These are phyloP conservation scores for Volutella citrinella DNA, from an alignment of 2,329 filamentous ascomycete genomes.

Conservation along the genomic window DNA sequence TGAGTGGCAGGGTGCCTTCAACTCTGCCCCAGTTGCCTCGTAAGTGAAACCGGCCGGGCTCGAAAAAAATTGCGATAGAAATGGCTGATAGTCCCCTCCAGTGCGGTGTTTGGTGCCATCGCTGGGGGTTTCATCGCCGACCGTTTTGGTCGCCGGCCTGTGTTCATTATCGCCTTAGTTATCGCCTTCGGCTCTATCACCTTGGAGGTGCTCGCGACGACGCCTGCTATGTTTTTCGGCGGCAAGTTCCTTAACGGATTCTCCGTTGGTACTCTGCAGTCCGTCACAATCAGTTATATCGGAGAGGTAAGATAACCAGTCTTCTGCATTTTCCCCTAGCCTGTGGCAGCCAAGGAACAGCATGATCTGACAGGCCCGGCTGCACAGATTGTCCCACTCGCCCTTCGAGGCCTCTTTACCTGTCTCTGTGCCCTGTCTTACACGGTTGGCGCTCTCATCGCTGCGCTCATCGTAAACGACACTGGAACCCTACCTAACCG, in stretches of 20 bases:
- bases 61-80: background rate
- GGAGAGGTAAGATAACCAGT: conserved; percentile 14
- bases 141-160: conserved; percentile 14
- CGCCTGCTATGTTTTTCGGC: conserved; percentile 14
- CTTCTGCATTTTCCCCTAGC: too few species aligned
- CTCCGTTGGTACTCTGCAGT: conserved; percentile 12
- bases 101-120: conserved; percentile 13
- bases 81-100: background rate
- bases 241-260: conserved; percentile 18
- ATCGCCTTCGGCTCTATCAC: conserved; percentile 14
- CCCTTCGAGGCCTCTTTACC: conserved; percentile 14
- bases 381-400: conserved; percentile 9
- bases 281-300: conserved; percentile 15
- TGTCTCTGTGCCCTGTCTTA: conserved; percentile 13
- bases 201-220: conserved; percentile 14
- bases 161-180: conserved; percentile 11
- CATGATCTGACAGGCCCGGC: background rate
- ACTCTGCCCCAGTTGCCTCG: conserved; percentile 16
- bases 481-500: conserved; percentile 7
- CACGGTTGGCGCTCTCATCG: conserved; percentile 13
- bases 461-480: conserved; percentile 13
- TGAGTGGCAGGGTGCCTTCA: conserved; percentile 17
- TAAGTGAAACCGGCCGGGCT: conserved; percentile 10
- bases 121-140: conserved; percentile 12
- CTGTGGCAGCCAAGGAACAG: too few species aligned